Evolutionary conservation across 2,329 filamentous ascomycete species (phyloP), one percentile per base, ranked within the genome.

Genomic region (Neonectria coccinea): DNA sequence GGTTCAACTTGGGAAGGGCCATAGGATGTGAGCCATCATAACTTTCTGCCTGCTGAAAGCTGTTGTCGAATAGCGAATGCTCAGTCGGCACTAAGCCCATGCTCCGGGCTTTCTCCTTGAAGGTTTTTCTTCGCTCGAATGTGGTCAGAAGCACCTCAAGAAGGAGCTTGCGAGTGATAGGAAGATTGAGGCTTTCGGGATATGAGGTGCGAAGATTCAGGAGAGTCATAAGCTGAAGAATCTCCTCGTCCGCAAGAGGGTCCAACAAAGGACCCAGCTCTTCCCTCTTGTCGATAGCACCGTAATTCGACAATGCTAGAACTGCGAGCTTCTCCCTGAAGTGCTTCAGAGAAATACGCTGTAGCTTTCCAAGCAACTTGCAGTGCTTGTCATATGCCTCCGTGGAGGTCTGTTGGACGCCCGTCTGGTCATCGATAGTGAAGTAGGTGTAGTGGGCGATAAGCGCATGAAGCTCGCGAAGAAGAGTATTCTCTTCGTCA

Each of bases 281-380:
- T 6, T 87, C 84, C 47, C 93, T 86, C 74, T 92, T 91, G 68
- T 94, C 91, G 67, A 99, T 91, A 4, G 93, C 91, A 2, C 91
- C 94, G 76, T 97, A 97, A 76, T 99, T 98, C 18, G 96, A 96
- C 42, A 99, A 81, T 1, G 95, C 93, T 64, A 99, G 82, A 42
- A 99, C 91, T n/a, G 91, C 94, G 41, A 99, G 82, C 79, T 97
- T 97, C 7, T 94, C 89, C 72, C 92, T 94, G 80, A 97, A 97
- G 72, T 93, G 84, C 74, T 91, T 94, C 73, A 97, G 85, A 22
- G 91, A 88, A 51, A 89, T 87, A 64, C 93, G 82, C 78, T 99
- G 97, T 56, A 99, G 81, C 57, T 86, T 89, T n/a, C 91, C 92
- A 14, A 99, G 83, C 11, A 85, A 83, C 42, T 87, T 85, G 78